phyloP scores from a whole-genome alignment of 805 yeast genomes.

The Suhomyces xylopsoci region DNA sequence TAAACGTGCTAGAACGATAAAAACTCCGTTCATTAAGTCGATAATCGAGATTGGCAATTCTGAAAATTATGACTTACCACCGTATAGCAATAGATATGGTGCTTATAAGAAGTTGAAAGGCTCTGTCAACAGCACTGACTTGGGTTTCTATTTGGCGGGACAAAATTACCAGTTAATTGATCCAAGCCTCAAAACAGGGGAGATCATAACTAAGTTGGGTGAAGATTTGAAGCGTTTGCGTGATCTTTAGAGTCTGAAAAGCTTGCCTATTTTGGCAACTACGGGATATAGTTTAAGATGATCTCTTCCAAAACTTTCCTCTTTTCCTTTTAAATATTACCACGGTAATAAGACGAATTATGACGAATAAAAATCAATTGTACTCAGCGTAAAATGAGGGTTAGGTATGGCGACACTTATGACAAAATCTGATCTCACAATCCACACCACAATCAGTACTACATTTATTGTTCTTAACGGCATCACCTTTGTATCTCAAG shows the following conservation, averaged over 20 bases:
- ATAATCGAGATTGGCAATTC: conserved; percentile 12
- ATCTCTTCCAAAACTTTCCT: background rate
- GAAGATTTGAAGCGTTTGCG: conserved; percentile 4
- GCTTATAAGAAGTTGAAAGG: conserved; percentile 27
- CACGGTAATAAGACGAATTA: background rate
- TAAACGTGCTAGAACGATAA: conserved; percentile 34
- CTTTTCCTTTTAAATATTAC: background rate
- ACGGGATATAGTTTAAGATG: background rate
- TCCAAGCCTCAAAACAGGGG: conserved; percentile 15
- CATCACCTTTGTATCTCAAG: background rate
- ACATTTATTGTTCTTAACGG: background rate
- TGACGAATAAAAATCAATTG: background rate
- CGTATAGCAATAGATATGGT: conserved; percentile 32
- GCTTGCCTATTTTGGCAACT: background rate
- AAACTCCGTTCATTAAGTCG: conserved; percentile 31
- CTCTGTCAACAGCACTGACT: conserved; percentile 9
- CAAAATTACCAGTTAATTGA: conserved; percentile 26
- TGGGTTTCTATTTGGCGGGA: conserved; percentile 36
- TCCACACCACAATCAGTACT: background rate
- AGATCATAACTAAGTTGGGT: conserved; percentile 26
- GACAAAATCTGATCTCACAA: background rate
- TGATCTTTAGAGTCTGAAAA: background rate
- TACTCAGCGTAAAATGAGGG: background rate
- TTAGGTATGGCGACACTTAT: background rate
- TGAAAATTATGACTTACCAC: conserved; percentile 22